Evolutionary conservation across 352 stramenopile species (phyloP).

Genomic region (Globisporangium heterothallicum): DNA sequence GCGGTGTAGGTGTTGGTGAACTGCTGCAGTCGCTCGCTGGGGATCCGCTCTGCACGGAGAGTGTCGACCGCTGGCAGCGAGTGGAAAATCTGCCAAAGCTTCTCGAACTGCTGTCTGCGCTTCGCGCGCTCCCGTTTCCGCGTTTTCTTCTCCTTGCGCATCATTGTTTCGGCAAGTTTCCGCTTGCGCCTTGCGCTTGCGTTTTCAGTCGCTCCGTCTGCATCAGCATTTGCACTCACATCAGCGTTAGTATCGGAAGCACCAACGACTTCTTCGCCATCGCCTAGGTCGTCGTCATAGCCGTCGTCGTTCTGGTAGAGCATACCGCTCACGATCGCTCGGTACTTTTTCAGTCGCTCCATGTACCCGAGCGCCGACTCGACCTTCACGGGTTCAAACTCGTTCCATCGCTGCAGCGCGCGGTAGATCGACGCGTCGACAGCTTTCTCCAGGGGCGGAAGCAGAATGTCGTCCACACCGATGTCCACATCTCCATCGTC

Average conservation of each 20-base stretch:
- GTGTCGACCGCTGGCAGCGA: slow-evolving; percentile 34
- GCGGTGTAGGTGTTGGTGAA: slow-evolving; percentile 51
- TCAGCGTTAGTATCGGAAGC: slow-evolving; percentile 10
- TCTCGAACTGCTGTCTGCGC: slow-evolving; percentile 18
- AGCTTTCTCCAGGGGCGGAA: slow-evolving; percentile 48
- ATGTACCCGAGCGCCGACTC: slow-evolving; percentile 50
- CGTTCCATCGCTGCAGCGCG: slow-evolving; percentile 61
- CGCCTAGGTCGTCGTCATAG: slow-evolving; percentile 15
- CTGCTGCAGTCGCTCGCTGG: slow-evolving; percentile 36
- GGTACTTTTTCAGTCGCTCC: slow-evolving; percentile 56
- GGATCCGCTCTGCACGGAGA: slow-evolving; percentile 34
- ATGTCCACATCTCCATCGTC: slow-evolving; percentile 40
- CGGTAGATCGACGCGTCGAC: slow-evolving; percentile 52
- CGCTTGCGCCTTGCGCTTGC: slow-evolving; percentile 9
- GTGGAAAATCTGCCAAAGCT: slow-evolving; percentile 23
- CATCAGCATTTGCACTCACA: slow-evolving; percentile 3
- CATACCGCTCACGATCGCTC: slow-evolving; percentile 40
- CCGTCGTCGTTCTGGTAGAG: slow-evolving; percentile 34
- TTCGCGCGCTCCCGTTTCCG: slow-evolving; percentile 23
- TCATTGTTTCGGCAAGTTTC: slow-evolving; percentile 13
- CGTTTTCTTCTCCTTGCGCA: slow-evolving; percentile 18
- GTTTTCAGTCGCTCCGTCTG: slow-evolving; percentile 10
- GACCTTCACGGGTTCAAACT: slow-evolving; percentile 31
- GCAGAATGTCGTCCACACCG: slow-evolving; percentile 34
- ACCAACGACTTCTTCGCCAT: slow-evolving; percentile 15